Evolutionary conservation across 2,329 filamentous ascomycete species (phyloP).

Genomic region (Cladophialophora exuberans): DNA sequence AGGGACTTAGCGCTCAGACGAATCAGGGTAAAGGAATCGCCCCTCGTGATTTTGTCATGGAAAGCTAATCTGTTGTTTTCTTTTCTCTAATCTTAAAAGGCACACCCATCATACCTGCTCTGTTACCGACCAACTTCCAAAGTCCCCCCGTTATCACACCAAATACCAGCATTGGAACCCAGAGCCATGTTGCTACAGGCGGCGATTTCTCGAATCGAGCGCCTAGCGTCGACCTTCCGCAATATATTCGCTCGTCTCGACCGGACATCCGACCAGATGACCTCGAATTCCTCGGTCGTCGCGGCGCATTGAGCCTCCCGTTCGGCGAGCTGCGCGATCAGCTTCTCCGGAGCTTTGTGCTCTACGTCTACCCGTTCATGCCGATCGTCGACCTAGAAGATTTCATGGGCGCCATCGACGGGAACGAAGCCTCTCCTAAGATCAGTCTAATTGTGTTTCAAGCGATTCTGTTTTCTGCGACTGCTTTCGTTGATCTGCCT

Average conservation of each 20-base stretch:
- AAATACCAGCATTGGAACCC: neutral
- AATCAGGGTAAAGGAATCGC: slow-evolving; percentile 5
- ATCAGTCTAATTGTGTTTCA: slow-evolving; percentile 88
- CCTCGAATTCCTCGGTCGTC: slow-evolving; percentile 20
- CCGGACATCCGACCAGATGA: slow-evolving; percentile 20
- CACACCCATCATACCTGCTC: neutral
- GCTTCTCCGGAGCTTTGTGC: slow-evolving; percentile 77
- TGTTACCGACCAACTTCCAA: neutral
- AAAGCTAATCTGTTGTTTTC: neutral
- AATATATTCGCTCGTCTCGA: slow-evolving; percentile 23
- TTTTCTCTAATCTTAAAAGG: neutral
- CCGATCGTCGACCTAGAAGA: slow-evolving; percentile 67
- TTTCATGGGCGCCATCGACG: slow-evolving; percentile 46
- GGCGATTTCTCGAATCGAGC: neutral
- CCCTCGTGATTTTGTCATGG: neutral
- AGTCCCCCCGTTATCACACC: neutral
- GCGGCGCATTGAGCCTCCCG: slow-evolving; percentile 77
- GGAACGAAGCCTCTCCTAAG: slow-evolving; percentile 68
- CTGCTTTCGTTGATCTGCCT: slow-evolving; percentile 68
- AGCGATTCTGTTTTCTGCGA: slow-evolving; percentile 90
- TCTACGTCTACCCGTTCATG: slow-evolving; percentile 94
- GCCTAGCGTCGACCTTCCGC: slow-evolving; percentile 11
- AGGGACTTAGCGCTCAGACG: neutral
- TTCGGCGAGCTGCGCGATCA: slow-evolving; percentile 72
- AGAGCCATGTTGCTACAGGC: neutral